Conservation (phyloP, 208 protist species). For the Trypanosoma boissoni region DNA sequence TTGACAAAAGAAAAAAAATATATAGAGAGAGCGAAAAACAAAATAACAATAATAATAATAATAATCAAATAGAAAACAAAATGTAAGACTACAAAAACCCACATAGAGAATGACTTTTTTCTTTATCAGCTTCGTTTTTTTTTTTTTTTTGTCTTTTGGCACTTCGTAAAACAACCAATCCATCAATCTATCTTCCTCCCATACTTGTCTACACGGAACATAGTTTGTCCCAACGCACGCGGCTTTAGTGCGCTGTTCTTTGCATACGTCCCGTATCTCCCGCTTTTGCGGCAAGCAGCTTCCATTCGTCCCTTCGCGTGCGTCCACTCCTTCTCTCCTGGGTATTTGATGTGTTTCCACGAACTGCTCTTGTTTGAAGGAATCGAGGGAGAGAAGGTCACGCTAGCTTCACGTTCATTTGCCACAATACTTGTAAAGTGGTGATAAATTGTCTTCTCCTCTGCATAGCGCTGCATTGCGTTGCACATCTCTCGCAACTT, state of each 20-base stretch:
- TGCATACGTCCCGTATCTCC: constrained; percentile 71
- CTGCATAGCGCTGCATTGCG: constrained; percentile 63
- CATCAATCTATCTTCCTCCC: constrained; percentile 70
- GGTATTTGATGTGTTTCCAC: constrained; percentile 61
- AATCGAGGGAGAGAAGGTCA: constrained; percentile 61
- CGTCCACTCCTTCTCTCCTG: constrained; percentile 82
- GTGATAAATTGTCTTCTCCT: constrained; percentile 60
- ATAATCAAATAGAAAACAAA: neutral
- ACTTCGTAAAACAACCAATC: neutral
- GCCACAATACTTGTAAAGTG: constrained; percentile 81
- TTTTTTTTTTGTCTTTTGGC: neutral
- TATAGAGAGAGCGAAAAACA: neutral
- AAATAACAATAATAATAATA: neutral
- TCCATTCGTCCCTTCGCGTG: constrained; percentile 64
- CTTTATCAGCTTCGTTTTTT: neutral
- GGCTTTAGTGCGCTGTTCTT: constrained; percentile 62
- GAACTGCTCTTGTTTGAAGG: constrained; percentile 33
- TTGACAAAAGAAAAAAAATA: neutral
- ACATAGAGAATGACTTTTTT: neutral
- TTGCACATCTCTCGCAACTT: constrained; percentile 83
- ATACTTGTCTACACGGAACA: constrained; percentile 87
- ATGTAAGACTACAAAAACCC: neutral
- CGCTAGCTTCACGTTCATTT: constrained; percentile 68
- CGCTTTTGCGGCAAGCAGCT: constrained; percentile 60
- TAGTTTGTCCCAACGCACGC: constrained; percentile 62